These are phyloP conservation scores for Alternaria ethzedia DNA, from an alignment of 2,329 filamentous ascomycete species.

Conservation along the genomic window DNA sequence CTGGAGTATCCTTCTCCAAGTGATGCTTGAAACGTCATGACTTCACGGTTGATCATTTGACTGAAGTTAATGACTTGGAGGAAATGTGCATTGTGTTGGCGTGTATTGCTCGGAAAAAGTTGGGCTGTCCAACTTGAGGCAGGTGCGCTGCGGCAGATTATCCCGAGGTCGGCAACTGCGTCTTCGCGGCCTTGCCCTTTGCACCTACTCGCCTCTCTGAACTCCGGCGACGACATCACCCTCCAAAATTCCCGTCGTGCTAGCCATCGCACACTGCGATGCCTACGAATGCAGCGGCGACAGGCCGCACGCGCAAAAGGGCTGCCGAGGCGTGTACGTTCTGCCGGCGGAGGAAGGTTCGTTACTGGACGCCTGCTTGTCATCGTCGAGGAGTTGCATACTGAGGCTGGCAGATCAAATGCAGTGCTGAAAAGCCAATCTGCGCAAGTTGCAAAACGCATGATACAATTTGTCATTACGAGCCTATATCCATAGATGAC, in stretches of 20 bases:
- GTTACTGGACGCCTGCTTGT: not conserved
- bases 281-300: not conserved
- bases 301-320: conserved; percentile 26
- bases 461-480: conserved; percentile 54
- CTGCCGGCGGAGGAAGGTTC: conserved; percentile 50
- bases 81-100: not conserved
- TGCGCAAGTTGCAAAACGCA: conserved; percentile 58
- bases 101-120: not conserved
- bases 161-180: not conserved
- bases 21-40: not conserved
- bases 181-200: not conserved
- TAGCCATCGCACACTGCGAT: not conserved
- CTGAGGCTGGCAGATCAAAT: conserved; percentile 53
- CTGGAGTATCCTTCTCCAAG: not conserved
- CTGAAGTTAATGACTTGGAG: not conserved
- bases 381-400: not conserved
- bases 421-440: conserved; percentile 53
- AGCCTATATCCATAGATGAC: conserved; percentile 38
- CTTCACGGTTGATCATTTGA: not conserved
- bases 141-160: not conserved
- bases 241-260: not conserved
- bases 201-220: not conserved
- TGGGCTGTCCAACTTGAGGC: not conserved
- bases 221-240: not conserved
- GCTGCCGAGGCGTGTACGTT: conserved; percentile 46